Base-by-base conservation (phyloP, 805 yeast species). In the Yarrowia bubula region DNA sequence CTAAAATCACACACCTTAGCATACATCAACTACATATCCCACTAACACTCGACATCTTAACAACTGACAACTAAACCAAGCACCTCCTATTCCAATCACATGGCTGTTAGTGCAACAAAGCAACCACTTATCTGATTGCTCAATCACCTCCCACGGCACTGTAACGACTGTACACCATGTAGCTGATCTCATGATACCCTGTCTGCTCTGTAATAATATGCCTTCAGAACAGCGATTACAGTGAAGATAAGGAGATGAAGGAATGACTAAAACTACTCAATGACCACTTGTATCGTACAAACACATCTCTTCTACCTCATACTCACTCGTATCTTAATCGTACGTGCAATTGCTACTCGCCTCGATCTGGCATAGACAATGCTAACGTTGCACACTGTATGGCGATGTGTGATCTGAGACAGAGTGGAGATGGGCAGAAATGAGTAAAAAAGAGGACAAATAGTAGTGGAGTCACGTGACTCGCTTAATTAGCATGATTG, bases 351-450 rank as follows among this genome's bases (percentile, higher is more conserved):
- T 46, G 32, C 50, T 46, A 46, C 50, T n/a, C 50, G 31, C 37
- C n/a, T 46, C 37, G 50, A 46, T 46, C 50, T 46, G 50, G 50
- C 50, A 46, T 46, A 28, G 50, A 31, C 48, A 46, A 28, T 46
- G 37, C 50, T 18, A n/a, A 22, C 31, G 50, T n/a, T 46, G 18
- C 50, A 46, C 50, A 46, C 50, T 46, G 50, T 46, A 46, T 46
- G 18, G 35, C 18, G 50, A 46, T 14, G 31, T 18, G 28, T 31
- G 13, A 46, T 31, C 50, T 46, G 50, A 46, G 31, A 28, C 50
- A 18, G 22, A 18, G 31, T 46, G 31, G 37, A 46, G 50, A n/a
- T 46, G 33, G 18, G 10, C 44, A 2, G 18, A n/a, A 7, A n/a
- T 10, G n/a, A 11, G 9, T 18, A 41, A 41, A 22, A n/a, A 22